Evolutionary conservation across 2,329 filamentous ascomycete species (phyloP), one percentile per base, ranked within the genome.

Genomic region (Fusarium sp.): DNA sequence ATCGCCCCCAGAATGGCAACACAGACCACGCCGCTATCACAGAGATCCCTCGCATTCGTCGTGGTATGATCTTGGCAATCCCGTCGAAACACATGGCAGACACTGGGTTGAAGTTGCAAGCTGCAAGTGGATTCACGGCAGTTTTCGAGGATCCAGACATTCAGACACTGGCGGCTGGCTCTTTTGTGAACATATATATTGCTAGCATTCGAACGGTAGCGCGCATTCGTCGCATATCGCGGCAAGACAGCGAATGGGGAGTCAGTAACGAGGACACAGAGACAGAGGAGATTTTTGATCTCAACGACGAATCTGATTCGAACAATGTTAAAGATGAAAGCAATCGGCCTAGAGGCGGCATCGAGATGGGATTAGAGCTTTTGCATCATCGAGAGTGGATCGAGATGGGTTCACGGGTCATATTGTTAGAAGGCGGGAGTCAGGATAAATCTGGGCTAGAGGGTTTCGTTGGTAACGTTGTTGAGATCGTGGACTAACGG

Each of bases 201-300:
- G 94, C 93, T 20, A 98, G 94, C 76, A 90, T 98, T 16, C 88
- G 95, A 11, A 92, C 94, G 2, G 89, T 92, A 1, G 94, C 94
- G 1, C 90, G 91, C 64, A 88, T 98, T 2, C 78, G 92, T 27
- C 86, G 87, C 32, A 84, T 91, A 13, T 82, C 77, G 32, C 62
- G 58, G 9, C 71, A 71, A 58, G 70, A 71, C 32, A 68, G 63
- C 9, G 73, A 73, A 12, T 71, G 73, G 32, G 74, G 75, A 22
- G 49, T 74, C 5, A 73, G 76, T 25, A 71, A 62, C 60, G 74
- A 65, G 51, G 76, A 53, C 54, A 80, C 63, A 49, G 81, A 86
- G 13, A 76, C 80, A 18, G 84, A 86, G 10, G 87, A 88, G 58
- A 82, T 91, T 4, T 92, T 92, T 69, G 82, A 82, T 12, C 84